phyloP scores from a whole-genome alignment of 768 basidiomycete species.

The Hypholoma sublateritium region DNA sequence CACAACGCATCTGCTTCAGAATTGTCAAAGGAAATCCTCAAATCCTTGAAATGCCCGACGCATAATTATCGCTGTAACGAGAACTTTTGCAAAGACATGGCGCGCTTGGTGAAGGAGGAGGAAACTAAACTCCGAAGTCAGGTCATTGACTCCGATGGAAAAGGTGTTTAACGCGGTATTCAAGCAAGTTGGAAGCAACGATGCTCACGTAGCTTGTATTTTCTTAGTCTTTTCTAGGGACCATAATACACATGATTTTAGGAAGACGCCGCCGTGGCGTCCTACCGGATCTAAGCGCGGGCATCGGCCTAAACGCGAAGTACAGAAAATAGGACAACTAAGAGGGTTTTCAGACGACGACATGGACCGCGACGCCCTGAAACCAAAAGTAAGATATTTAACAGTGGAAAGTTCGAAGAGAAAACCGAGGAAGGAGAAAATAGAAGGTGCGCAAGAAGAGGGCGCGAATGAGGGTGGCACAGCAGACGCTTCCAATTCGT shows the following conservation, averaged over 20 bases:
- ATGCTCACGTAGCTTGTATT: not conserved
- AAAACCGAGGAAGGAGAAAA: not conserved
- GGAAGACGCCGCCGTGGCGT: not conserved
- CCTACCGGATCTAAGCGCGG: not conserved
- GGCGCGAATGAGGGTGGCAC: not conserved
- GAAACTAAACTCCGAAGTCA: not conserved
- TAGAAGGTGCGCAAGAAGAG: not conserved
- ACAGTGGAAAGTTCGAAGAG: too few relatives aligned
- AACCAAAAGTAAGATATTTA: too few relatives aligned
- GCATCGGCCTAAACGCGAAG: not conserved
- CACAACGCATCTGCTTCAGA: not conserved
- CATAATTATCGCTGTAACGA: not conserved
- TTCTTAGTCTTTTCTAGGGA: not conserved
- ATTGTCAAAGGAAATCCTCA: not conserved
- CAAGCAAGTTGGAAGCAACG: not conserved
- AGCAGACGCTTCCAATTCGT: not conserved
- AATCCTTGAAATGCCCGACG: not conserved
- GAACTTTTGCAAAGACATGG: conserved; percentile 2
- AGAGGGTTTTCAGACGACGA: not conserved
- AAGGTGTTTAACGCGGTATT: not conserved
- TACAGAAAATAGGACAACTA: not conserved
- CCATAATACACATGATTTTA: not conserved
- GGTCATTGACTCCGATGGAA: not conserved
- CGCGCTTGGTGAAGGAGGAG: not conserved
- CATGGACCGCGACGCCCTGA: not conserved